Base-by-base conservation (phyloP, 78 protist species). In the Creolimax fragrantissima region DNA sequence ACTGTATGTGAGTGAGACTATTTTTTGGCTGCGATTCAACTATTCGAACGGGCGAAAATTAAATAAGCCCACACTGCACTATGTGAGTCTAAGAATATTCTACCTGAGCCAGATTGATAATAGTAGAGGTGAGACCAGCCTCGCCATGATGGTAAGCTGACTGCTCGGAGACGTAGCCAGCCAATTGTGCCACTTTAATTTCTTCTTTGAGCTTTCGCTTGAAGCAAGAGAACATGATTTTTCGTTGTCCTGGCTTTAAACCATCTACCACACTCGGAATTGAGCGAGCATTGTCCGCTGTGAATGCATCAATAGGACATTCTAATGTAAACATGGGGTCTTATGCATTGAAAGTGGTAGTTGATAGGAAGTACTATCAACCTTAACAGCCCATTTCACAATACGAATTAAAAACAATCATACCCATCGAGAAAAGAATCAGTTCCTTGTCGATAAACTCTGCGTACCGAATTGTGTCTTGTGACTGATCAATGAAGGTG, bases 101-200 rank as follows among this genome's bases (percentile, higher is more conserved):
- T 35, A 88, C 88, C 89, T 93, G 94, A 5, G 99, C 99, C 97
- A 99, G 93, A 81, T 92, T 92, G 42, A 98, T 84, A 42, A 99
- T 98, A 42, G 99, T 96, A 7, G 89, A 84, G 2, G 85, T 58
- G 37, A 99, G 96, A 6, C 94, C 41, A 35, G 2, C 43, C 92
- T 99, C 99, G 37, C 99, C 99, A 93, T 99, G 99, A 92, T 99
- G 99, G 95, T 99, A 99, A 4, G 99, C 99, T 0, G 98, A 67
- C 44, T 96, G 96, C 85, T 94, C 97, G 36, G 97, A 17, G 4
- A 96, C 97, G 37, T 97, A 96, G 35, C 99, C 99, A 3, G 97
- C 93, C n/a, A 99, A 95, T 97, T 99, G 99, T 3, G 99, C 98
- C 3, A 99, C 99, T 93, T 98, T 98, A 85, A 98, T 86, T 74